Evolutionary conservation across 352 stramenopile genomes (phyloP).

Genomic region (Globisporangium rhizosaccharum): DNA sequence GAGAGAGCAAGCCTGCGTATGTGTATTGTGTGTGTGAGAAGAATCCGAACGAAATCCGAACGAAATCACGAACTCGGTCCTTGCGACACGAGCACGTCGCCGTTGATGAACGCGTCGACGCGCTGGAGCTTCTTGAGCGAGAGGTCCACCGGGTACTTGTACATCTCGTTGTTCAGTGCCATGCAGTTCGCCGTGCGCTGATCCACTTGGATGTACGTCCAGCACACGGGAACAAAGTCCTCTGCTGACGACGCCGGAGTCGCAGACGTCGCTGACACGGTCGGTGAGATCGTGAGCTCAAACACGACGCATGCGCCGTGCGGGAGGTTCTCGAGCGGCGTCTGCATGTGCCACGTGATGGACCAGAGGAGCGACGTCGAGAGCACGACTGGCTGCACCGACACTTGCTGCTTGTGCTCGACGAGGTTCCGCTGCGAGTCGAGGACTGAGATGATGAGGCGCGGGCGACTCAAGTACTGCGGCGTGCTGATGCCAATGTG

Average conservation of each 20-base stretch:
- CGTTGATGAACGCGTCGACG: constrained; percentile 71
- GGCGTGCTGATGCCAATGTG: constrained; percentile 55
- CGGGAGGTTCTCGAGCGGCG: constrained; percentile 87
- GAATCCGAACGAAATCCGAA: background rate
- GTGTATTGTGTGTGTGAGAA: constrained; percentile 5
- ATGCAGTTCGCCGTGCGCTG: constrained; percentile 71
- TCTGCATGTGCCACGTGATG: constrained; percentile 93
- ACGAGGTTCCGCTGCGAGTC: constrained; percentile 60
- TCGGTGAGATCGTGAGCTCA: constrained; percentile 49
- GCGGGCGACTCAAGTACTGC: constrained; percentile 44
- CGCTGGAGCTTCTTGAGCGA: constrained; percentile 66
- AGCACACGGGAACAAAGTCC: constrained; percentile 65
- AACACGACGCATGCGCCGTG: constrained; percentile 67
- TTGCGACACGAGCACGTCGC: constrained; percentile 68
- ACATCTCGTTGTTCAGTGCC: constrained; percentile 73
- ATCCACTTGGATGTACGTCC: constrained; percentile 80
- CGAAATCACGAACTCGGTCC: constrained; percentile 20
- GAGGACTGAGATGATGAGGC: constrained; percentile 67
- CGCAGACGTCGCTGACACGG: constrained; percentile 12
- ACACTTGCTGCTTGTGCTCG: constrained; percentile 76
- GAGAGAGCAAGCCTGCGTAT: background rate
- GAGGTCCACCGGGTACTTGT: constrained; percentile 74
- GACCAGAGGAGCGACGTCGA: constrained; percentile 67
- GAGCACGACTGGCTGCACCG: constrained; percentile 52
- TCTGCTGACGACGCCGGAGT: constrained; percentile 26